Percentiles rank a stretch among this genome's conserved stretches.
Evolutionary conservation across 495 filamentous ascomycete species (phyloP).

Genomic region (Geopyxis carbonaria): DNA sequence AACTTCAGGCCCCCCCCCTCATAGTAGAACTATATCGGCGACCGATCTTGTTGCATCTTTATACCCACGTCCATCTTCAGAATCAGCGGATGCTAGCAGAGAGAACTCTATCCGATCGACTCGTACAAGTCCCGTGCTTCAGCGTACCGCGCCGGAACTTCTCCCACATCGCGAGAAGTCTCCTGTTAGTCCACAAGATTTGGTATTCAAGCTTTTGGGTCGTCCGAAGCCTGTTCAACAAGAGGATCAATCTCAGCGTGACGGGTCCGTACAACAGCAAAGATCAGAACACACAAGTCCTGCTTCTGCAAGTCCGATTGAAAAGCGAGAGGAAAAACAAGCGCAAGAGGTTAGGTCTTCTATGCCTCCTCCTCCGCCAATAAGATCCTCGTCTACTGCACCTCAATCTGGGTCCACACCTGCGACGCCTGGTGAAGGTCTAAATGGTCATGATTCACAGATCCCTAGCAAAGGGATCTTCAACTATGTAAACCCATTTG

Average conservation of each 20-base stretch:
- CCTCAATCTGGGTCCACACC: neutral
- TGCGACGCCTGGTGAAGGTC: neutral
- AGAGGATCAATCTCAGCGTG: too few relatives aligned
- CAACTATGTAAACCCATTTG: slow-evolving; percentile 66
- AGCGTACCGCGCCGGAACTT: slow-evolving; percentile 16
- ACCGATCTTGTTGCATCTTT: slow-evolving; percentile 49
- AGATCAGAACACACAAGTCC: slow-evolving; percentile 5
- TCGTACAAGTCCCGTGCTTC: slow-evolving; percentile 1
- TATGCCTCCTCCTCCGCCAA: slow-evolving; percentile 2
- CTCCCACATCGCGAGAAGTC: slow-evolving; percentile 12
- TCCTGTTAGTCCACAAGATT: slow-evolving; percentile 43
- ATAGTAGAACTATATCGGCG: slow-evolving; percentile 40
- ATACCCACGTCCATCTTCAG: slow-evolving; percentile 3
- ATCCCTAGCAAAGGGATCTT: slow-evolving; percentile 35
- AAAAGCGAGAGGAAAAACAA: too few relatives aligned
- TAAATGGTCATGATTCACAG: too few relatives aligned
- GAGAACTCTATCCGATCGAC: slow-evolving; percentile 2
- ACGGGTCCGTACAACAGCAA: too few relatives aligned
- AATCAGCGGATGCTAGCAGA: neutral
- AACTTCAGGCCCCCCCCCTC: slow-evolving; percentile 28
- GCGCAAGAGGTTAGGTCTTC: too few relatives aligned
- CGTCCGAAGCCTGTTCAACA: slow-evolving; percentile 34
- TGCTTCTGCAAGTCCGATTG: neutral
- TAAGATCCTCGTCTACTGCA: neutral
- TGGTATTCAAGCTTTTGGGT: slow-evolving; percentile 48